Percentiles rank a stretch among this genome's conserved stretches.
Evolutionary conservation across 495 filamentous ascomycete genomes (phyloP).

Genomic region (Neurospora hispaniola): DNA sequence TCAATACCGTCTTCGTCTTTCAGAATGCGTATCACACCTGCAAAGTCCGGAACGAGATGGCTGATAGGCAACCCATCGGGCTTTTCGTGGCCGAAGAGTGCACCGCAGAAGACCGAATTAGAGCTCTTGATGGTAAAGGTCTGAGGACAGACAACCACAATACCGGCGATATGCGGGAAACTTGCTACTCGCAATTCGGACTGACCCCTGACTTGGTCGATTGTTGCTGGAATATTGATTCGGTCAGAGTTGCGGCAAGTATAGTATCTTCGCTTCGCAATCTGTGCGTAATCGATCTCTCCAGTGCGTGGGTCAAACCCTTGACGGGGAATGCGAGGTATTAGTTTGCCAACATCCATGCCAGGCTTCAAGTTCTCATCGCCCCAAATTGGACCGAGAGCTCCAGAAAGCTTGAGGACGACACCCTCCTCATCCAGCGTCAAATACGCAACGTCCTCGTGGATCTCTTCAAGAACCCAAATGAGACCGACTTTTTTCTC

Average conservation of each 20-base stretch:
- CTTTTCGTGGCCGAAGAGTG: constrained; percentile 77
- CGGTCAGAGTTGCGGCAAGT: constrained; percentile 64
- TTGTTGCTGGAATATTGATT: constrained; percentile 66
- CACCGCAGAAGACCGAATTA: constrained; percentile 87
- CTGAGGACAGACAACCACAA: constrained; percentile 74
- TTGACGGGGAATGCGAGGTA: constrained; percentile 72
- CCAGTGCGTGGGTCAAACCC: constrained; percentile 51
- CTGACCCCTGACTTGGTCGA: constrained; percentile 54
- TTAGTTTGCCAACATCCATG: constrained; percentile 59
- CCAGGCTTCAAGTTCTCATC: constrained; percentile 52
- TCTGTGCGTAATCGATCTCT: constrained; percentile 59
- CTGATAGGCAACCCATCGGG: constrained; percentile 71
- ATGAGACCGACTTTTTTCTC: constrained; percentile 90
- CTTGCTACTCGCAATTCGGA: constrained; percentile 71
- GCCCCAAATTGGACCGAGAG: constrained; percentile 71
- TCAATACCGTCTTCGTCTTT: constrained; percentile 76
- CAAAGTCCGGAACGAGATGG: constrained; percentile 77
- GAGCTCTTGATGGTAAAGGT: constrained; percentile 76
- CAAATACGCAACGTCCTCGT: constrained; percentile 76
- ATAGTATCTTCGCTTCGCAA: constrained; percentile 62
- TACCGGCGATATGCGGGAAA: constrained; percentile 94
- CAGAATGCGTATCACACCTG: constrained; percentile 66
- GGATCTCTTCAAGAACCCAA: constrained; percentile 96
- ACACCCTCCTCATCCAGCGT: constrained; percentile 62
- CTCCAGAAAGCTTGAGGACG: constrained; percentile 56